These are phyloP conservation scores for Hypoxylon intermedium DNA, from an alignment of 495 filamentous ascomycete species.

Conservation along the genomic window DNA sequence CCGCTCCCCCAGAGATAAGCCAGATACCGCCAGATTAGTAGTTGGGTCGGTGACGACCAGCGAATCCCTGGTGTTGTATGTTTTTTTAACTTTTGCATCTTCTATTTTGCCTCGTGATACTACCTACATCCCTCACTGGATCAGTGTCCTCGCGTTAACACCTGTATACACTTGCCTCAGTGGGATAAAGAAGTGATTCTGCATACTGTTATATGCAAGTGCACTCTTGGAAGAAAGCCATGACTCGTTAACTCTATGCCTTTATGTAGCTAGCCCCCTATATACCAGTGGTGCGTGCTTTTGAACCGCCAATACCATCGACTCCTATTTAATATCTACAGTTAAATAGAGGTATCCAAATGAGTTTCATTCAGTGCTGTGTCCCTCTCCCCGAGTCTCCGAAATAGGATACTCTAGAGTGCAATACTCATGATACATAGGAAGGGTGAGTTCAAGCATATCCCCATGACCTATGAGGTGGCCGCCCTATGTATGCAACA, in stretches of 20 bases:
- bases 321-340: constrained; percentile 14
- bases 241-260: too few species aligned
- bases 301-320: too few species aligned
- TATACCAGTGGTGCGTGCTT: too few species aligned
- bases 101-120: too few species aligned
- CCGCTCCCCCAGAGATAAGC: constrained; percentile 54
- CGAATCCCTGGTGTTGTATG: constrained; percentile 56
- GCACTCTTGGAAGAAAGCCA: too few species aligned
- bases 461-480: constrained; percentile 9
- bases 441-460: constrained; percentile 36
- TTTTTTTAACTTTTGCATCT: constrained; percentile 27
- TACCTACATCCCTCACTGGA: too few species aligned
- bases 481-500: background rate
- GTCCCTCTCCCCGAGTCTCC: background rate
- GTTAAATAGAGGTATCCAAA: constrained; percentile 10
- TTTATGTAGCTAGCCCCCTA: too few species aligned
- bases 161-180: too few species aligned
- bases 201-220: too few species aligned
- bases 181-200: too few species aligned
- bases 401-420: background rate
- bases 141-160: too few species aligned
- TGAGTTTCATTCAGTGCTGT: background rate
- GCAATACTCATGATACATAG: constrained; percentile 21
- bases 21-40: constrained; percentile 50
- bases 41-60: constrained; percentile 58